These are phyloP conservation scores for Ustilago shanxiensis DNA, from an alignment of 1,284 basidiomycete genomes.

Conservation along the genomic window DNA sequence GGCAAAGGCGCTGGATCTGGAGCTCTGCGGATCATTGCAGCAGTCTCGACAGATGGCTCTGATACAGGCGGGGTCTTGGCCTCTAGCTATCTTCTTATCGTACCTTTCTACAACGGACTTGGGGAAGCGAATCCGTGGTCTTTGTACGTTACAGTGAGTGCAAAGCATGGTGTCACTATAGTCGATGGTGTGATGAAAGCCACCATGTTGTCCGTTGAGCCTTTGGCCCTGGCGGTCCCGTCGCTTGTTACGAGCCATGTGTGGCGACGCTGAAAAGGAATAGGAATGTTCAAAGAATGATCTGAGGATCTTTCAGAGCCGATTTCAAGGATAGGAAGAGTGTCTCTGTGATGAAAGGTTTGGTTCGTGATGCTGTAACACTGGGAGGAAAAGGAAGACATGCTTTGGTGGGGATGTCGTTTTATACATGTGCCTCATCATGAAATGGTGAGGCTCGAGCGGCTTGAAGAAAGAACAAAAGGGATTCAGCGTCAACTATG, in stretches of 20 bases:
- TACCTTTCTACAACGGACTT: background rate
- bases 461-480: too few species aligned
- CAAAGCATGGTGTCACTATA: background rate
- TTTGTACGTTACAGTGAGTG: constrained; percentile 7
- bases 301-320: too few species aligned
- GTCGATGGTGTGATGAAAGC: background rate
- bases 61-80: constrained; percentile 3
- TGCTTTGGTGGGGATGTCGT: too few species aligned
- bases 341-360: too few species aligned
- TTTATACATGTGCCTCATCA: too few species aligned
- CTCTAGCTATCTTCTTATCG: constrained; percentile 5
- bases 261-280: constrained; percentile 21
- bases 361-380: too few species aligned
- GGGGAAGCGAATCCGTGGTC: constrained; percentile 11
- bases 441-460: too few species aligned
- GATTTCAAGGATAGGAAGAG: too few species aligned
- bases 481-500: too few species aligned
- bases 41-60: constrained; percentile 18
- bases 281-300: too few species aligned
- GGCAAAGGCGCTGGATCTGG: background rate
- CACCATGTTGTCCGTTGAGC: background rate
- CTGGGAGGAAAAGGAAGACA: too few species aligned
- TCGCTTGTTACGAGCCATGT: constrained; percentile 16
- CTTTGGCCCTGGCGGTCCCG: background rate
- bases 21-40: constrained; percentile 3